Conservation (phyloP, 2,329 filamentous ascomycete genomes). For the Talaromyces amestolkiae region DNA sequence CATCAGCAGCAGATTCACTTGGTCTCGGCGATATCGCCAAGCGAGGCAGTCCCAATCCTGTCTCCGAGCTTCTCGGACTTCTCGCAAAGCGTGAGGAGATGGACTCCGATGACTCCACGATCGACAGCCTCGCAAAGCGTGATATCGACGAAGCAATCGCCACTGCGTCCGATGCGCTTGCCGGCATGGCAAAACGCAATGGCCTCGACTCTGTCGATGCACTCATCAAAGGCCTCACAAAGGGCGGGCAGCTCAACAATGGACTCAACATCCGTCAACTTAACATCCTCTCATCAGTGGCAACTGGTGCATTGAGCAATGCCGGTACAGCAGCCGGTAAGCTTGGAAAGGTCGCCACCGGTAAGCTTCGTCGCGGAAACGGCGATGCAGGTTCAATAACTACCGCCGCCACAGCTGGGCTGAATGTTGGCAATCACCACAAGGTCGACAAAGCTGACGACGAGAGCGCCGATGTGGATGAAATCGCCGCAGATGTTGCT, state of each 20-base stretch:
- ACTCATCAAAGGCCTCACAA: constrained; percentile 2
- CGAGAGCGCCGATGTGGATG: neutral
- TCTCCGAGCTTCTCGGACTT: neutral
- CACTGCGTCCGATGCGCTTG: neutral
- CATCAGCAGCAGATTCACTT: neutral
- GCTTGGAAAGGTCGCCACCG: neutral
- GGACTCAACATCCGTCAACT: constrained; percentile 8
- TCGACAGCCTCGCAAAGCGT: neutral
- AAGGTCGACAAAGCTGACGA: neutral
- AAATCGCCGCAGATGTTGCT: neutral
- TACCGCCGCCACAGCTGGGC: neutral
- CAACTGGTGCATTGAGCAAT: constrained; percentile 8
- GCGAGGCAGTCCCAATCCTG: neutral
- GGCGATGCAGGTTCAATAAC: neutral
- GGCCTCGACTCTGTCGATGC: neutral
- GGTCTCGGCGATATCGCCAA: neutral
- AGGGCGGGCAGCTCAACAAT: neutral
- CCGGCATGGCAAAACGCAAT: neutral
- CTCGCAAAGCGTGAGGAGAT: neutral
- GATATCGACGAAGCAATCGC: neutral
- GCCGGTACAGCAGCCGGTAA: neutral
- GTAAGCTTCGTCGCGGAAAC: constrained; percentile 9
- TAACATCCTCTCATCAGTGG: neutral
- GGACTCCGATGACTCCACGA: neutral
- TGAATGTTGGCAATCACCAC: neutral